Evolutionary conservation across 2,329 filamentous ascomycete genomes (phyloP).

Genomic region (Apiospora phragmitis): DNA sequence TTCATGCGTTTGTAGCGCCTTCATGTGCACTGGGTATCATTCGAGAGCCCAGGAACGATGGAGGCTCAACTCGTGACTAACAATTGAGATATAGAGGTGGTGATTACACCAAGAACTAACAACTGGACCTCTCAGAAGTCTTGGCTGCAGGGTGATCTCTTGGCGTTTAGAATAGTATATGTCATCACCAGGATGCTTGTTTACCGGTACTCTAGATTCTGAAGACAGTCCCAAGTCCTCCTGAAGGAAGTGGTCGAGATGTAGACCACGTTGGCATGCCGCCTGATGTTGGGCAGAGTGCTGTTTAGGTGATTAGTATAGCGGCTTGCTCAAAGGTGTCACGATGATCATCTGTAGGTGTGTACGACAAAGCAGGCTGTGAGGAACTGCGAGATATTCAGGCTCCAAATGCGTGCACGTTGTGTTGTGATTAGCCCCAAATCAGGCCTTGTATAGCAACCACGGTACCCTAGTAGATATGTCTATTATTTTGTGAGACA

Average conservation of each 20-base stretch:
- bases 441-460: neutral
- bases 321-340: neutral
- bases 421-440: neutral
- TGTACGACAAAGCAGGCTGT: neutral
- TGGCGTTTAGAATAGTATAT: neutral
- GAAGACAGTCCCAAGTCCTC: too few relatives aligned
- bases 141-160: neutral
- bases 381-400: neutral
- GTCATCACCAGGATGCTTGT: neutral
- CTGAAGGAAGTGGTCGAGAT: neutral
- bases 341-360: neutral
- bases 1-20: neutral
- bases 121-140: neutral
- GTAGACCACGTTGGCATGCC: neutral
- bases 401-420: neutral
- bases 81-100: neutral
- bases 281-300: neutral
- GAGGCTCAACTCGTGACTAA: neutral
- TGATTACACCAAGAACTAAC: neutral
- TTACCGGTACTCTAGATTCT: neutral
- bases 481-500: neutral
- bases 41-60: neutral
- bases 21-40: neutral
- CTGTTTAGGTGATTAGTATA: neutral
- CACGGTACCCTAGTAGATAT: neutral